Evolutionary conservation across 257 asterid species (phyloP), one percentile per base, ranked within the genome.

Genomic region (Salvia hispanica): DNA sequence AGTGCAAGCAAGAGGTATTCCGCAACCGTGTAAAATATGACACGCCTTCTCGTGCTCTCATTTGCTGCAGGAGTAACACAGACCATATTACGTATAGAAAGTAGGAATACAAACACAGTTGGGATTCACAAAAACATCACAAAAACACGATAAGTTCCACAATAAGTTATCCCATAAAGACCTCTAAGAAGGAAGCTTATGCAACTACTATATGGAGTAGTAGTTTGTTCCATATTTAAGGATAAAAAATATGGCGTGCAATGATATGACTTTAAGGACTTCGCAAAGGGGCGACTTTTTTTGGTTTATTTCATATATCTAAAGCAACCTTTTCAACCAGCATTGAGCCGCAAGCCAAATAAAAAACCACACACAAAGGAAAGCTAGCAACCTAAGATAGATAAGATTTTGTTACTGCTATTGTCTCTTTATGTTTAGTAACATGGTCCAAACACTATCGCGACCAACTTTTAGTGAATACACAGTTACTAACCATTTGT

Each of bases 21-120:
- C n/a, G 83, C 95, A n/a, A 88, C 81, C 0, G 97, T 86, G 91
- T 94, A 94, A 61, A 86, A 86, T 64, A 93, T 85, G 9, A 93
- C 97, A 1, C 99, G 99, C 72, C 62, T 84, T 67, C 92, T 76
- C 4, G 97, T 93, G 85, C 96, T 93, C 84, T 94, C 99, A 50
- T 94, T 94, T 61, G 96, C 99, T 91, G 95, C 79, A 76, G 12
- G 62, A 76, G 39, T 18, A 52, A 43, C n/a, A 46, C 4, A 55
- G 5, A n/a, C 57, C 9, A 3, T 28, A 47, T 64, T 31, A 28
- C 1, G 3, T 0, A 25, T 13, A 6, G 5, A 64, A 67, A 53
- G 61, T 10, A 28, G 52, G 62, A 9, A 36, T 36, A 36, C 1
- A 1, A 36, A 36, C 7, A 36, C 7, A 13, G 34, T 7, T 7